These are phyloP conservation scores for Chrysosporium keratinophilum DNA, from an alignment of 2,329 filamentous ascomycete species.

Conservation along the genomic window DNA sequence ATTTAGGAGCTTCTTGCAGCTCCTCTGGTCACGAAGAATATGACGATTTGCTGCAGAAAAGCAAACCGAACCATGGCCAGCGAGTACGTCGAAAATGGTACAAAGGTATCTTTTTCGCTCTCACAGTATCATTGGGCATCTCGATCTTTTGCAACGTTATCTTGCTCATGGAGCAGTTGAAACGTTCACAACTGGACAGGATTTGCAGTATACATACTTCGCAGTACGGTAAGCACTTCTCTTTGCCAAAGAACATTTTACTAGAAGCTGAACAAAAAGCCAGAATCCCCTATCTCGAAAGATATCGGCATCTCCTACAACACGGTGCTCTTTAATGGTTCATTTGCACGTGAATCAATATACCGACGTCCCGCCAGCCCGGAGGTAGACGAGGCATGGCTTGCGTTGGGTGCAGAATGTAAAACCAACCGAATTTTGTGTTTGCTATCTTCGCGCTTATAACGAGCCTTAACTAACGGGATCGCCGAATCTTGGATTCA, in stretches of 20 bases:
- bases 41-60: neutral
- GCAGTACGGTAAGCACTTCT: constrained; percentile 6
- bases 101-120: neutral
- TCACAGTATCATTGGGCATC: constrained; percentile 7
- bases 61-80: neutral
- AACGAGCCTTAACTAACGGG: neutral
- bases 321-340: constrained; percentile 44
- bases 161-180: constrained; percentile 10
- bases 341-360: constrained; percentile 45
- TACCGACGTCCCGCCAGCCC: constrained; percentile 43
- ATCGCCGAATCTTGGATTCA: constrained; percentile 18
- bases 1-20: neutral
- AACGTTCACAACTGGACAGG: constrained; percentile 7
- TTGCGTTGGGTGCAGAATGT: constrained; percentile 44
- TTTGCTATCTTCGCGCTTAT: neutral
- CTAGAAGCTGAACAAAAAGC: neutral
- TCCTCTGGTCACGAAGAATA: neutral
- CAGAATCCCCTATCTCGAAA: constrained; percentile 26
- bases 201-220: constrained; percentile 13
- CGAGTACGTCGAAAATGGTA: neutral
- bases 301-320: constrained; percentile 37
- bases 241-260: neutral
- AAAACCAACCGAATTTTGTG: constrained; percentile 16
- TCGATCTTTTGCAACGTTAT: constrained; percentile 16
- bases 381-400: constrained; percentile 51